phyloP scores from a whole-genome alignment of 2,329 filamentous ascomycete genomes.

The Microascus cirrosus region DNA sequence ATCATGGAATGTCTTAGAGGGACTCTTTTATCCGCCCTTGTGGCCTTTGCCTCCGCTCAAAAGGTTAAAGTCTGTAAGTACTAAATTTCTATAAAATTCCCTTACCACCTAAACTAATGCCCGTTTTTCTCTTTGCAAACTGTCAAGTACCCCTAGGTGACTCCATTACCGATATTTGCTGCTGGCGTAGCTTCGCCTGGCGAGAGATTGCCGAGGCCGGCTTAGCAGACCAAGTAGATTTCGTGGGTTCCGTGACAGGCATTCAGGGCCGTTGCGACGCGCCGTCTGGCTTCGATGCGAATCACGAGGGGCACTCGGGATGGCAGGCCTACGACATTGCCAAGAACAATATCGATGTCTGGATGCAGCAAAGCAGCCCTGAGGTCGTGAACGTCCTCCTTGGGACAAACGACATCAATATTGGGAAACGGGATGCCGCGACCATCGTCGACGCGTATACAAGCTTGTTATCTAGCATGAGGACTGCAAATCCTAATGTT shows the following conservation, averaged over 20 bases:
- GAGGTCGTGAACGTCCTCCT: slow-evolving; percentile 33
- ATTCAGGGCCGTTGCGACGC: slow-evolving; percentile 23
- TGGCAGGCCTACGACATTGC: slow-evolving; percentile 31
- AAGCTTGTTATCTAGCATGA: slow-evolving; percentile 24
- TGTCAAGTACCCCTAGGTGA: slow-evolving; percentile 27
- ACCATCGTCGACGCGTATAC: slow-evolving; percentile 27
- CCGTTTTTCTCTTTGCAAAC: background rate
- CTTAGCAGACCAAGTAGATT: slow-evolving; percentile 21
- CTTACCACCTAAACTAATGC: background rate
- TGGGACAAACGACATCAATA: slow-evolving; percentile 29
- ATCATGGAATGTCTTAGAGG: background rate
- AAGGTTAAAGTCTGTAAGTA: slow-evolving; percentile 7
- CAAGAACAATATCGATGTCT: slow-evolving; percentile 23
- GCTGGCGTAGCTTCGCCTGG: slow-evolving; percentile 30
- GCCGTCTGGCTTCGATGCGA: slow-evolving; percentile 20
- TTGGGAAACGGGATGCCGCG: slow-evolving; percentile 14
- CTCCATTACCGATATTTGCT: slow-evolving; percentile 31
- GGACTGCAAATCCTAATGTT: slow-evolving; percentile 21
- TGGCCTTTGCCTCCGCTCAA: slow-evolving; percentile 4
- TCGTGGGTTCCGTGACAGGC: slow-evolving; percentile 26
- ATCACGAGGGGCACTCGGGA: slow-evolving; percentile 32
- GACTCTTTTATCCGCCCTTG: background rate
- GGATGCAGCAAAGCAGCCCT: slow-evolving; percentile 22
- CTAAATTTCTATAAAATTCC: background rate
- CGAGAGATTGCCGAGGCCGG: slow-evolving; percentile 21